A percentile compares a stretch with the other conserved stretches of the same genome.
Evolutionary conservation across 73 alveolate species (phyloP).

Genomic region (Paramecium bursaria): DNA sequence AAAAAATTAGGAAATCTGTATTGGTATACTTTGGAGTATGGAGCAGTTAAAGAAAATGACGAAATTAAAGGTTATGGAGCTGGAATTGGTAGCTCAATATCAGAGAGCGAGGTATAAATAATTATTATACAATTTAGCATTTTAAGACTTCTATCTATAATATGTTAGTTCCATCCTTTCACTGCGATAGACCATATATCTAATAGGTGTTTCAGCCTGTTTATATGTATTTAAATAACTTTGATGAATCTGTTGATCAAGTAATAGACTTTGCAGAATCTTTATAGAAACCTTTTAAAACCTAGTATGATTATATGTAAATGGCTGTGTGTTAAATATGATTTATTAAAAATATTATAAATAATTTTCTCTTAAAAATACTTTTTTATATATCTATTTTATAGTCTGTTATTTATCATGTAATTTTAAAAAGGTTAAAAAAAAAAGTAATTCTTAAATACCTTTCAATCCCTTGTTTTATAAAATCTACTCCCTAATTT

Average conservation of each 20-base stretch:
- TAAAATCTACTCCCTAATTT: too few species aligned
- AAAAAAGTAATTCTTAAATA: too few species aligned
- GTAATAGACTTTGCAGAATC: constrained; percentile 33
- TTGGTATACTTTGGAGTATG: constrained; percentile 78
- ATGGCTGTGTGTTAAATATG: too few species aligned
- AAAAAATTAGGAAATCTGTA: constrained; percentile 72
- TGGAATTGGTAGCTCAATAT: constrained; percentile 71
- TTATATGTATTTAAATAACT: constrained; percentile 11
- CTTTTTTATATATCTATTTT: too few species aligned
- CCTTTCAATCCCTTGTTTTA: too few species aligned
- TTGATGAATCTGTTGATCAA: constrained; percentile 44
- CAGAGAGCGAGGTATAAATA: constrained; percentile 66
- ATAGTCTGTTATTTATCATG: too few species aligned
- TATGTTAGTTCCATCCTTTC: constrained; percentile 57
- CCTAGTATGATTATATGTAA: constrained; percentile 17
- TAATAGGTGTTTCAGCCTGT: constrained; percentile 32
- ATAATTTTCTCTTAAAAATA: too few species aligned
- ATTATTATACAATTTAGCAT: background rate
- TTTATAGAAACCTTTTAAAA: constrained; percentile 60
- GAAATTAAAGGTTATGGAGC: constrained; percentile 76
- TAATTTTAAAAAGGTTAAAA: too few species aligned
- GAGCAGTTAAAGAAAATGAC: constrained; percentile 72
- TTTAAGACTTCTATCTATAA: constrained; percentile 22
- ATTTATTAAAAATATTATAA: too few species aligned
- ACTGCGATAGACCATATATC: constrained; percentile 6